Evolutionary conservation across 2,329 filamentous ascomycete species (phyloP).

Genomic region (Arthrobotrys sinensis): DNA sequence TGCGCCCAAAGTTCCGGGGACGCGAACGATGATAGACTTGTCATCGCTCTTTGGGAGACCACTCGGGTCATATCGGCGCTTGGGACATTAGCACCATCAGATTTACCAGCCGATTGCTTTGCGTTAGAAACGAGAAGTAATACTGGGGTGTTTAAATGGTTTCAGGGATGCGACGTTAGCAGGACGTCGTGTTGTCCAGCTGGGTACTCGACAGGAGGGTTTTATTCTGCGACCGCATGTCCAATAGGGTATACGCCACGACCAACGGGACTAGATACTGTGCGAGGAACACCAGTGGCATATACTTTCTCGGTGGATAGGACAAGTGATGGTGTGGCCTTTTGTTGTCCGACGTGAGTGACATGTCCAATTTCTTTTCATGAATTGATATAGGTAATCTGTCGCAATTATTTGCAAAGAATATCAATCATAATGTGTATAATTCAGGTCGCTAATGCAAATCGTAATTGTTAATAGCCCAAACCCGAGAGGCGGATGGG

Average conservation of each 20-base stretch:
- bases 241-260: conserved; percentile 14
- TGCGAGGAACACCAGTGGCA: conserved; percentile 2
- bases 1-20: background rate
- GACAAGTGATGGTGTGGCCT: background rate
- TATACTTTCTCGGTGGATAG: conserved; percentile 8
- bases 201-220: conserved; percentile 8
- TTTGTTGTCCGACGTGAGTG: conserved; percentile 20
- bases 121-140: background rate
- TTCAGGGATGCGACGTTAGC: conserved; percentile 15
- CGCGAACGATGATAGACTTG: background rate
- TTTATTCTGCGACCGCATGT: conserved; percentile 14
- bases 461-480: background rate
- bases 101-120: conserved; percentile 9
- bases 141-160: background rate
- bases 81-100: background rate
- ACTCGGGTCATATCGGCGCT: background rate
- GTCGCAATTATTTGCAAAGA: too few species aligned
- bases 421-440: too few species aligned
- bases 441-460: background rate
- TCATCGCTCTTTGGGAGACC: background rate
- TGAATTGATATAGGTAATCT: too few species aligned
- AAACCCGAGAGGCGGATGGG: background rate
- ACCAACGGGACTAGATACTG: conserved; percentile 4
- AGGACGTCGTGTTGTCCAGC: conserved; percentile 2
- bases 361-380: background rate